Conservation (phyloP, 179 eudicot genomes). For the Amaranthus tricolor region DNA sequence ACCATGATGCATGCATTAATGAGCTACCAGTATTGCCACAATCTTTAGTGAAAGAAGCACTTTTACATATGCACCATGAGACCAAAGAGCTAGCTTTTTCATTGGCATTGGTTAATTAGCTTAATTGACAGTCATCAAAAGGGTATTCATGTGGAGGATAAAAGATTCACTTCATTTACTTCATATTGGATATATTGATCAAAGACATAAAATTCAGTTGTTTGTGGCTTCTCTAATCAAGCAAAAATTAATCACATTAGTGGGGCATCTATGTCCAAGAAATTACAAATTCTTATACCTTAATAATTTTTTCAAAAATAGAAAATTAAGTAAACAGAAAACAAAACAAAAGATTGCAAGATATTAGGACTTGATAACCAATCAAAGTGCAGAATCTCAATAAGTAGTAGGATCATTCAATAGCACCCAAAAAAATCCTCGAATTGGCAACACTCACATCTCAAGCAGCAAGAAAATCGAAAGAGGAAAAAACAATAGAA, state of each 20-base stretch:
- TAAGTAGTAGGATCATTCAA: background rate
- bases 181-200: background rate
- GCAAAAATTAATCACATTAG: background rate
- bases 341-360: background rate
- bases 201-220: background rate
- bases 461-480: constrained; percentile 5
- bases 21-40: background rate
- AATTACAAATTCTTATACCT: background rate
- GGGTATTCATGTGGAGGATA: background rate
- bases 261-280: background rate
- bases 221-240: background rate
- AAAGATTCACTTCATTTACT: background rate
- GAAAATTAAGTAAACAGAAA: background rate
- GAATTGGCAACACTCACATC: background rate
- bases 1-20: background rate
- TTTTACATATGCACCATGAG: background rate
- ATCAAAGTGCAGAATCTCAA: background rate
- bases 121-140: background rate
- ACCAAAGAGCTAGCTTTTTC: background rate
- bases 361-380: background rate
- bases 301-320: background rate
- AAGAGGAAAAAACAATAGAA: background rate
- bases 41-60: background rate
- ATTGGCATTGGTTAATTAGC: background rate
- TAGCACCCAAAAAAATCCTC: background rate